Evolutionary conservation across 2,329 filamentous ascomycete species (phyloP), one percentile per base, ranked within the genome.

Genomic region (Diaporthe helianthi): DNA sequence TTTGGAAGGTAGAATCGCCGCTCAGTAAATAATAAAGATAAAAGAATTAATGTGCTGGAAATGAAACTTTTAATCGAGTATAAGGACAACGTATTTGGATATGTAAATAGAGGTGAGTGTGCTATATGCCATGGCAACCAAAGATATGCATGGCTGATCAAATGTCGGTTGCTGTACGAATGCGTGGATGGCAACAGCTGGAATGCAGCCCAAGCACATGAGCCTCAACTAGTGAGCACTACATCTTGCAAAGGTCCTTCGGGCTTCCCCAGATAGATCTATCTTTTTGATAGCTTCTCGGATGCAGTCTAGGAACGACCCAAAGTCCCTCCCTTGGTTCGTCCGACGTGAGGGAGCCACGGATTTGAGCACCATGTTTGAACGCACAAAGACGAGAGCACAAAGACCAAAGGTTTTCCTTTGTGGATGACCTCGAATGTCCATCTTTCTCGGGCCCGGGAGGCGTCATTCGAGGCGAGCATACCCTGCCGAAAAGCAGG

Each of bases 121-220:
- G 63, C 55, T 31, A 64, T 65, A 60, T 69, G 63, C 68, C 70
- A 71, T 69, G 36, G 70, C 70, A 71, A 71, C 70, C 68, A 47
- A 49, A 71, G 67, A 69, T 65, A 71, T 71, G 70, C 67, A 58
- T 51, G 70, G 63, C 67, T 64, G 55, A 51, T 64, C 44, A 52
- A 64, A 19, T 33, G 49, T 36, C 47, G 46, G 63, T 71, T 69
- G 67, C 67, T 67, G 33, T 64, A 68, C 61, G 38, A 65, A 65
- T 60, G 68, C 54, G 54, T 67, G 65, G 64, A 63, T 68, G 49
- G 70, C 70, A 70, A 71, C 70, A 63, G 54, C 22, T 71, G 70
- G 70, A 71, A 71, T 71, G 70, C 60, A 44, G 26, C 52, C 63
- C 33, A 54, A 44, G 52, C 38, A 36, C 38, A 24, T 66, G 53